These are phyloP conservation scores for Zygotorulaspora sp. DNA, from an alignment of 805 yeast genomes.

Conservation along the genomic window DNA sequence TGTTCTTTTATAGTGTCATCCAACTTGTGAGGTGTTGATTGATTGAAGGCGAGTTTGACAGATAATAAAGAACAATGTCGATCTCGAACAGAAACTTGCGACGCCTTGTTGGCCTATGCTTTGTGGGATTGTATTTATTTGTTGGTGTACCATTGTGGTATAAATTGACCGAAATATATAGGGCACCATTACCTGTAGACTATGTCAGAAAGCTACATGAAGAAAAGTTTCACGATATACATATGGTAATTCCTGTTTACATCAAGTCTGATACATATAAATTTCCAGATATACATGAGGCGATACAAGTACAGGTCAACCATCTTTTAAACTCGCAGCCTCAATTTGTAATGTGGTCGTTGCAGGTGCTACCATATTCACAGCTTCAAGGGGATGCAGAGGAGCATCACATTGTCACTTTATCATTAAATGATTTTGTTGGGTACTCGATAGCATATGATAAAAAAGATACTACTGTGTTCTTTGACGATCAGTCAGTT, in stretches of 20 bases:
- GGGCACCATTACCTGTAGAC: conserved; percentile 39
- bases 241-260: conserved; percentile 42
- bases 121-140: conserved; percentile 30
- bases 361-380: conserved; percentile 26
- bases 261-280: conserved; percentile 42
- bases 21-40: neutral
- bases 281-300: conserved; percentile 65
- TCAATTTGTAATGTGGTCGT: conserved; percentile 36
- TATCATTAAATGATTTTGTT: conserved; percentile 40
- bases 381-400: conserved; percentile 13
- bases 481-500: conserved; percentile 38
- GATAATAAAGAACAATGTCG: neutral
- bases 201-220: conserved; percentile 37
- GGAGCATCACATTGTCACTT: conserved; percentile 36
- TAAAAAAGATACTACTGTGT: conserved; percentile 37
- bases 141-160: conserved; percentile 42
- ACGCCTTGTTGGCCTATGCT: conserved; percentile 22
- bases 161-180: conserved; percentile 38
- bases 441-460: conserved; percentile 43
- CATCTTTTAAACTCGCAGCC: conserved; percentile 36
- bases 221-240: conserved; percentile 41
- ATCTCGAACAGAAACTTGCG: conserved; percentile 16
- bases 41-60: neutral
- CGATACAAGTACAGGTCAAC: conserved; percentile 46
- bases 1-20: neutral